phyloP scores from a whole-genome alignment of 2,329 filamentous ascomycete species.

The Colletotrichum camelliae region DNA sequence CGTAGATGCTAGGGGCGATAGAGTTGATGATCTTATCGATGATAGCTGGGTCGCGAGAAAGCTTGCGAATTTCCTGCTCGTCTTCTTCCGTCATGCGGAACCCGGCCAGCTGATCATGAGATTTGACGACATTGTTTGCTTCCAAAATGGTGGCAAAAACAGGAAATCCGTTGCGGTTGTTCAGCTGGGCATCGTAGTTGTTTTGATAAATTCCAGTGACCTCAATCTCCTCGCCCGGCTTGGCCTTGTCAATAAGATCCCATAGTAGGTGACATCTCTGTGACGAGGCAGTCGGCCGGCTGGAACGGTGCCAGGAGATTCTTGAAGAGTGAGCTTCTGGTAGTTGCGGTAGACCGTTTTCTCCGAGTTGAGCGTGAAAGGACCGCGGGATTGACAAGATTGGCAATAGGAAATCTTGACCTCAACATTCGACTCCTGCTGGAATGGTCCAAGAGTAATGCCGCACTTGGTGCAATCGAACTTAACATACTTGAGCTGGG shows the following conservation, averaged over 20 bases:
- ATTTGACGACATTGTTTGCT: slow-evolving; percentile 96
- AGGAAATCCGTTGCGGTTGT: slow-evolving; percentile 98
- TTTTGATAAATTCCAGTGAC: slow-evolving; percentile 97
- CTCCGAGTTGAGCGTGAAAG: slow-evolving; percentile 94
- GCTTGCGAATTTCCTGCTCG: slow-evolving; percentile 84
- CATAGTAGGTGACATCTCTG: slow-evolving; percentile 91
- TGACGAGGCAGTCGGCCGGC: slow-evolving; percentile 92
- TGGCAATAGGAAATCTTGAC: slow-evolving; percentile 97
- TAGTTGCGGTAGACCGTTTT: slow-evolving; percentile 99
- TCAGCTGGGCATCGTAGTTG: slow-evolving; percentile 96
- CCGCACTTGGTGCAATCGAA: slow-evolving; percentile 97
- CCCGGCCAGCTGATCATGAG: slow-evolving; percentile 95
- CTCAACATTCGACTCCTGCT: slow-evolving; percentile 95
- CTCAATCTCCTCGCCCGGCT: slow-evolving; percentile 97
- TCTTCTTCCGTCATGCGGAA: slow-evolving; percentile 96
- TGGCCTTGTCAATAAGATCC: slow-evolving; percentile 95
- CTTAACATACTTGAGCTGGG: slow-evolving; percentile 97
- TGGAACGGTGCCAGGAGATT: slow-evolving; percentile 95
- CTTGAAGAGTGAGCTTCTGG: slow-evolving; percentile 95
- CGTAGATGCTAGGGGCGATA: slow-evolving; percentile 97
- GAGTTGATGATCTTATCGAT: slow-evolving; percentile 92
- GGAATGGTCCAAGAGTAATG: slow-evolving; percentile 90
- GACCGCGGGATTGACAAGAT: slow-evolving; percentile 92
- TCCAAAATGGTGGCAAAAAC: slow-evolving; percentile 98
- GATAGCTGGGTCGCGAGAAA: slow-evolving; percentile 90